Conservation (phyloP, 805 yeast species). For the Cyberlindnera americana region DNA sequence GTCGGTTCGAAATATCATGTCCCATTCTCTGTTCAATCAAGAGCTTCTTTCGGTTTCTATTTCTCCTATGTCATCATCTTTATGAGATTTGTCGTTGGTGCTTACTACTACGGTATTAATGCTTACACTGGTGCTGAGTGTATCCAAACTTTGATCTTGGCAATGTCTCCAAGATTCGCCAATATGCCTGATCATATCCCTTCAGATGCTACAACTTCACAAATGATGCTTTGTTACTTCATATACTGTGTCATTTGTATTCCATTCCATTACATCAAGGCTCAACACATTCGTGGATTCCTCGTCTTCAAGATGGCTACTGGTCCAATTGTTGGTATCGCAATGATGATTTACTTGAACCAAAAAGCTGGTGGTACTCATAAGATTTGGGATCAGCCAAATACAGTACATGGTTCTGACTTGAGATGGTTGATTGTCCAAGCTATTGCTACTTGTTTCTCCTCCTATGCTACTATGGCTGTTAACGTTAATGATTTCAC, state of each 20-base stretch:
- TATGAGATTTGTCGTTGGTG: slow-evolving; percentile 16
- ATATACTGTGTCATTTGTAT: slow-evolving; percentile 15
- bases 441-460: slow-evolving; percentile 6
- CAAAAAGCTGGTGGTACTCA: slow-evolving; percentile 16
- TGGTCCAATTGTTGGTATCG: slow-evolving; percentile 15
- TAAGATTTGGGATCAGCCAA: slow-evolving; percentile 9
- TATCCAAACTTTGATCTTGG: slow-evolving; percentile 14
- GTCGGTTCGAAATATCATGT: slow-evolving; percentile 15
- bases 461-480: slow-evolving; percentile 15
- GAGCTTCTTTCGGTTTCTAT: slow-evolving; percentile 17
- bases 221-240: slow-evolving; percentile 16
- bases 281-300: slow-evolving; percentile 9
- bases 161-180: slow-evolving; percentile 18
- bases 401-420: slow-evolving; percentile 6
- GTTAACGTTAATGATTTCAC: slow-evolving; percentile 18
- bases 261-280: slow-evolving; percentile 19
- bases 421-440: slow-evolving; percentile 12
- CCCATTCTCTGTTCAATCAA: slow-evolving; percentile 15
- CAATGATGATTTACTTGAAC: slow-evolving; percentile 16
- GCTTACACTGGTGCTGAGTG: slow-evolving; percentile 20
- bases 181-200: slow-evolving; percentile 12
- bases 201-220: slow-evolving; percentile 11
- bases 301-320: slow-evolving; percentile 16
- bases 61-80: slow-evolving; percentile 13
- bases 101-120: slow-evolving; percentile 18